Evolutionary conservation across 2,329 filamentous ascomycete genomes (phyloP).

Genomic region (Aureobasidium mangrovei): DNA sequence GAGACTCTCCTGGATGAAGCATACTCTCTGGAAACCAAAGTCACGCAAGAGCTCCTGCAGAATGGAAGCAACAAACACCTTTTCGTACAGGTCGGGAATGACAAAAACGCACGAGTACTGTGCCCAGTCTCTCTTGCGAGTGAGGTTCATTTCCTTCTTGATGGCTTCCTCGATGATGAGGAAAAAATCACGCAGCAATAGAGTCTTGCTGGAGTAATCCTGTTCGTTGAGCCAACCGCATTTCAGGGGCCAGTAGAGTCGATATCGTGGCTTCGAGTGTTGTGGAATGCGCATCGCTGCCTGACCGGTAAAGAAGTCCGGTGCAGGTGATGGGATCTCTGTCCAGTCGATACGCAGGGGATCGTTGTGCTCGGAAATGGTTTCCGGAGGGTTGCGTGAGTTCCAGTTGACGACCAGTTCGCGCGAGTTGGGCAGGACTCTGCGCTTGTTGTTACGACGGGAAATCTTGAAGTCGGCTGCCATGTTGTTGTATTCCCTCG

Average conservation of each 20-base stretch:
- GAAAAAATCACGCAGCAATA: constrained; percentile 79
- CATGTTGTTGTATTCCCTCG: constrained; percentile 66
- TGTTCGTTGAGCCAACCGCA: constrained; percentile 83
- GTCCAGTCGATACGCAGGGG: constrained; percentile 94
- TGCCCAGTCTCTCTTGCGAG: constrained; percentile 68
- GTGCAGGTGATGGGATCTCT: constrained; percentile 60
- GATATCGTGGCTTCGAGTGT: constrained; percentile 79
- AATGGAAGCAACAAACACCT: constrained; percentile 76
- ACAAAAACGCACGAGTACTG: constrained; percentile 96
- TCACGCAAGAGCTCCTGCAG: constrained; percentile 79
- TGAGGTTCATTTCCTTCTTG: constrained; percentile 71
- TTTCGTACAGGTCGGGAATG: constrained; percentile 94
- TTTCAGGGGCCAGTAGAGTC: constrained; percentile 83
- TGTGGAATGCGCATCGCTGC: constrained; percentile 82
- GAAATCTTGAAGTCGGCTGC: constrained; percentile 77
- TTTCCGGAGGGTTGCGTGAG: constrained; percentile 69
- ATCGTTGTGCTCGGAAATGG: constrained; percentile 91
- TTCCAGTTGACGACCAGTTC: constrained; percentile 95
- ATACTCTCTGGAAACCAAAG: constrained; percentile 81
- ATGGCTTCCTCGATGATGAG: constrained; percentile 80
- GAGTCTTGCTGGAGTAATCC: constrained; percentile 71
- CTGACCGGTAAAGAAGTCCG: constrained; percentile 71
- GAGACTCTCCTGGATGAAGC: constrained; percentile 92
- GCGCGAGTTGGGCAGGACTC: constrained; percentile 94
- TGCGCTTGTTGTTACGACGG: constrained; percentile 88